Conservation (phyloP, 129 eudicot species). For the Sambucus nigra region DNA sequence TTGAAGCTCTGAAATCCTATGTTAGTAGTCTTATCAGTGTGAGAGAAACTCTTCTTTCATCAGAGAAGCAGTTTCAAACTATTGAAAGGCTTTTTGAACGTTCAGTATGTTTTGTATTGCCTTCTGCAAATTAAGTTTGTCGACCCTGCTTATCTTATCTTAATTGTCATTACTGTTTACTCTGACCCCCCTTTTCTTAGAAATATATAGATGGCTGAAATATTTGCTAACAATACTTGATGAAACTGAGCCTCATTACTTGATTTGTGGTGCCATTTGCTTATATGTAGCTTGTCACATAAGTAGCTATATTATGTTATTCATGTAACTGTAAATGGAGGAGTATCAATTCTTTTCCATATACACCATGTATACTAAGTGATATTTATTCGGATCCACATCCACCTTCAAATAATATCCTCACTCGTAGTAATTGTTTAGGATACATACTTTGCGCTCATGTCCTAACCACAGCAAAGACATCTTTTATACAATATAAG, state of each 20-base stretch:
- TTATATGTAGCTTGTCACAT: too few species aligned
- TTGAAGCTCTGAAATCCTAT: conserved; percentile 80
- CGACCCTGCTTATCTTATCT: neutral
- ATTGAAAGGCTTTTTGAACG: conserved; percentile 76
- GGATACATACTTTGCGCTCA: too few species aligned
- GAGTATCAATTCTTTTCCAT: too few species aligned
- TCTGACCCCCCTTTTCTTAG: neutral
- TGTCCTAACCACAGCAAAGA: too few species aligned
- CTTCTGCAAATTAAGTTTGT: too few species aligned
- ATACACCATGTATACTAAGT: too few species aligned
- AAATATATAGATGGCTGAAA: neutral
- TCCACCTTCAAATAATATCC: too few species aligned
- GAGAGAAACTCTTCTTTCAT: conserved; percentile 90
- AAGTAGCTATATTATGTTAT: too few species aligned
- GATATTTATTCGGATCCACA: too few species aligned
- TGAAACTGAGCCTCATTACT: neutral
- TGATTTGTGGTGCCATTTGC: neutral
- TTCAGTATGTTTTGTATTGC: neutral
- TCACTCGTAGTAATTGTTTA: too few species aligned
- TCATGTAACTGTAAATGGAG: too few species aligned
- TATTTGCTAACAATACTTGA: neutral
- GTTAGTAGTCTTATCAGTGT: conserved; percentile 84
- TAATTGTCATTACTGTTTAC: neutral
- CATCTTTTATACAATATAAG: too few species aligned
- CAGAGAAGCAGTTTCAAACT: conserved; percentile 89